Evolutionary conservation across 2,329 filamentous ascomycete species (phyloP), one percentile per base, ranked within the genome.

Genomic region (Elsinoe batatas): DNA sequence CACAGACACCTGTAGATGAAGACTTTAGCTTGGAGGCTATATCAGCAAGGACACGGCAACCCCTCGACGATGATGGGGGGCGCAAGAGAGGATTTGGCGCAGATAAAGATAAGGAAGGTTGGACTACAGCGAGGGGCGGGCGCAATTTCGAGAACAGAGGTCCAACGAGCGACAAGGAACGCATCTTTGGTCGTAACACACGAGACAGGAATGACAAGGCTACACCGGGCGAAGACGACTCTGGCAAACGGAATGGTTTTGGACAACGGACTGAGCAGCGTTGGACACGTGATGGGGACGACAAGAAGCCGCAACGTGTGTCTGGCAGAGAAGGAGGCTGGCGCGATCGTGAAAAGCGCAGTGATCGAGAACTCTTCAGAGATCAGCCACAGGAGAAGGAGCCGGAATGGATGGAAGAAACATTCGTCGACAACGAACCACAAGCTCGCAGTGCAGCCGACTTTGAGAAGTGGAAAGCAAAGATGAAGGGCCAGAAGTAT

Each of bases 401-500:
- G 51, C 91, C 91, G 4, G 91, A 95, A 70, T 95, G 91, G 91
- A 78, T 95, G 69, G 89, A 94, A 65, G 67, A 71, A 37, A 64
- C 68, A 1, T 61, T 61, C 3, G 58, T 76, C 43, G 72, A 78
- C 18, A 84, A 85, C 57, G 85, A 88, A 58, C 63, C 67, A 3
- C 87, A 88, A 64, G 95, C 90, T 4, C 87, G 88, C 63, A 95
- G 90, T 0, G 85, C 88, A 64, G 90, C 94, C 65, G 91, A 96
- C 62, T 94, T 96, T 69, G 85, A 94, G 72, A 88, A 88, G 62
- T 96, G 91, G 83, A 95, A 95, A 78, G 88, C 94, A 63, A 80
- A 79, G 60, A 94, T 94, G 89, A 91, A 87, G 69, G 83, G 77
- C 57, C 76, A 76, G 63, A 76, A 71, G 46, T 63, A 63, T 35